Percentiles rank a stretch among this genome's conserved stretches.
Evolutionary conservation across 345 rosid genomes (phyloP).

Genomic region (Boechera divaricarpa): DNA sequence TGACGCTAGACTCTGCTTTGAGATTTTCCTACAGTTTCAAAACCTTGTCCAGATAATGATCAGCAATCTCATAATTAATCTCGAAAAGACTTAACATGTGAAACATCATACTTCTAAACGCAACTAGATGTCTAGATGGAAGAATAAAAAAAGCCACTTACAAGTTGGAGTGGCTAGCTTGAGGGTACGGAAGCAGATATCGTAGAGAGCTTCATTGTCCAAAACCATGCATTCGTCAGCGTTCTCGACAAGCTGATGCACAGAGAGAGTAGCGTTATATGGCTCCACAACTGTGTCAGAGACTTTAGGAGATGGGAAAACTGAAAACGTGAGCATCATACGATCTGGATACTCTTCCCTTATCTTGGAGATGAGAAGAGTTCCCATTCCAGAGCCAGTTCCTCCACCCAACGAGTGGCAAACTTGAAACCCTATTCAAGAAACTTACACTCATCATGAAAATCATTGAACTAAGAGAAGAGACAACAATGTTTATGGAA

Average conservation of each 20-base stretch:
- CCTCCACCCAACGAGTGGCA: slow-evolving; percentile 77
- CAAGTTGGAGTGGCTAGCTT: slow-evolving; percentile 70
- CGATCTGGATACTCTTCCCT: slow-evolving; percentile 77
- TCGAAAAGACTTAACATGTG: background rate
- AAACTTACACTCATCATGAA: background rate
- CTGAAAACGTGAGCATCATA: slow-evolving; percentile 80
- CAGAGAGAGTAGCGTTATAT: slow-evolving; percentile 69
- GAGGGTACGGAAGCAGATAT: slow-evolving; percentile 70
- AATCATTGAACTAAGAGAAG: background rate
- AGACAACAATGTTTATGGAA: background rate
- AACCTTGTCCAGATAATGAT: background rate
- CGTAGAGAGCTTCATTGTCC: slow-evolving; percentile 70
- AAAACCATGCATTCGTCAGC: slow-evolving; percentile 76
- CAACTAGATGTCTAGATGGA: background rate
- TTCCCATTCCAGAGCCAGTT: slow-evolving; percentile 74
- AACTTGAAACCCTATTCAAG: slow-evolving; percentile 60
- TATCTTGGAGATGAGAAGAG: slow-evolving; percentile 67
- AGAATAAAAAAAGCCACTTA: slow-evolving; percentile 33
- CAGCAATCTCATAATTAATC: background rate
- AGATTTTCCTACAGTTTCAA: background rate
- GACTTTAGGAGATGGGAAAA: slow-evolving; percentile 73
- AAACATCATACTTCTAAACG: background rate
- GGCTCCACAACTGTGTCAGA: slow-evolving; percentile 81
- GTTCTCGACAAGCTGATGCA: slow-evolving; percentile 70
- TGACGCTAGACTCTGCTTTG: background rate